Evolutionary conservation across 371 early-diverging fungal species (phyloP).

Genomic region (Mucor indicus): DNA sequence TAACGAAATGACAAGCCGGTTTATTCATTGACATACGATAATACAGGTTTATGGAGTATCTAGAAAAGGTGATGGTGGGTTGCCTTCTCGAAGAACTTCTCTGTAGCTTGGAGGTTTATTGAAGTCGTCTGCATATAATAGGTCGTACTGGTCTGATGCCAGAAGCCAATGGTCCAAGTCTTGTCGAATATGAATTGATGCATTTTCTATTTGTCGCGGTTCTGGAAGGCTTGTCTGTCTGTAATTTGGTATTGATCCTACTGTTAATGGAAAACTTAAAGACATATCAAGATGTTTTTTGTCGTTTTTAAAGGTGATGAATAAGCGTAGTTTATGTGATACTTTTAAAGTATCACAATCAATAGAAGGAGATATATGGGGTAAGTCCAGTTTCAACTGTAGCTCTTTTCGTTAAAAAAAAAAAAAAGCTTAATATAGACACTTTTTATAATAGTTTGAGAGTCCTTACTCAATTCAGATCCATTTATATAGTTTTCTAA

Average conservation of each 20-base stretch:
- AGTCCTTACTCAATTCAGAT: not conserved
- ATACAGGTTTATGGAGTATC: too few relatives aligned
- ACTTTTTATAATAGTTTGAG: not conserved
- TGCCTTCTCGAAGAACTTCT: constrained; percentile 13
- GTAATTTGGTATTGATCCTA: constrained; percentile 14
- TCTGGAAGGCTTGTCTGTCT: not conserved
- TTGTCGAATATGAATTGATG: not conserved
- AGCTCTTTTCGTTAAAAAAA: not conserved
- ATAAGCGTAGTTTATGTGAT: constrained; percentile 11
- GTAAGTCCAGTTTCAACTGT: constrained; percentile 9
- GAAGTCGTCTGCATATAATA: not conserved
- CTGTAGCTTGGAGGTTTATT: constrained; percentile 13
- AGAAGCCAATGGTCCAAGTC: constrained; percentile 8
- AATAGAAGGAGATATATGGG: constrained; percentile 15
- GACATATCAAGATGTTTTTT: constrained; percentile 15
- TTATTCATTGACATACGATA: too few relatives aligned
- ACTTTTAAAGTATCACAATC: constrained; percentile 9
- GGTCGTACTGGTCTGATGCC: not conserved
- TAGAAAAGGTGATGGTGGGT: constrained; percentile 19
- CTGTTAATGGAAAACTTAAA: constrained; percentile 12
- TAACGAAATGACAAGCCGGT: too few relatives aligned
- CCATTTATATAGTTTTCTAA: constrained; percentile 9
- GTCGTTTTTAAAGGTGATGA: constrained; percentile 7
- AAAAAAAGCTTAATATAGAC: not conserved
- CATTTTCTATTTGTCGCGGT: not conserved